A percentile compares a stretch with the other conserved stretches of the same genome.
These are phyloP conservation scores for Dioscorea cayenensis DNA, from an alignment of 116 monocot species.

Conservation along the genomic window DNA sequence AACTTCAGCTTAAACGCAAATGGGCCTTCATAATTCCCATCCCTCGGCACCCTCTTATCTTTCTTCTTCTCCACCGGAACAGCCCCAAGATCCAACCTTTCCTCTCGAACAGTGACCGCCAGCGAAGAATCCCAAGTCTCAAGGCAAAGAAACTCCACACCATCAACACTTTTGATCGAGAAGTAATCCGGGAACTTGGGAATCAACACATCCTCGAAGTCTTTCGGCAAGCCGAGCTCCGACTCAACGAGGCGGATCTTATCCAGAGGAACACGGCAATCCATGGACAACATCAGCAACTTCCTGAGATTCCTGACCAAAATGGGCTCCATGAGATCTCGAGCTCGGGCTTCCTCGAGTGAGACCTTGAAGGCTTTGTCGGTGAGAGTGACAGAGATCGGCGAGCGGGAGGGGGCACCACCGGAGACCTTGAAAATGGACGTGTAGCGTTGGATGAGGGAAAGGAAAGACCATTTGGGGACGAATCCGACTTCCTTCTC, in stretches of 20 bases:
- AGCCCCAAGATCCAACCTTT: slow-evolving; percentile 39
- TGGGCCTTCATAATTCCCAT: slow-evolving; percentile 61
- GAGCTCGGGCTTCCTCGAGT: slow-evolving; percentile 29
- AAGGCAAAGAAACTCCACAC: slow-evolving; percentile 52
- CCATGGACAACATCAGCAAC: slow-evolving; percentile 88
- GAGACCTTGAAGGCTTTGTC: slow-evolving; percentile 44
- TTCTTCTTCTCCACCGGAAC: neutral
- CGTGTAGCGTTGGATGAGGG: slow-evolving; percentile 65
- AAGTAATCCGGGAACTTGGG: slow-evolving; percentile 58
- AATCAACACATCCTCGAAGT: slow-evolving; percentile 46
- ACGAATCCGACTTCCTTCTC: slow-evolving; percentile 91
- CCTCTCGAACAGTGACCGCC: slow-evolving; percentile 71
- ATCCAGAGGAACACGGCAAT: slow-evolving; percentile 72
- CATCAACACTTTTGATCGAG: slow-evolving; percentile 29
- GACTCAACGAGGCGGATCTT: slow-evolving; percentile 57
- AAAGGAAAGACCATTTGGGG: slow-evolving; percentile 74
- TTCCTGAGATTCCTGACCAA: slow-evolving; percentile 60
- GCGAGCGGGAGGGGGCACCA: slow-evolving; percentile 31
- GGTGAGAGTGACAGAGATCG: slow-evolving; percentile 67
- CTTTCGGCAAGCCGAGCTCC: slow-evolving; percentile 57
- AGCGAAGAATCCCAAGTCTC: slow-evolving; percentile 88
- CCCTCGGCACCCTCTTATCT: slow-evolving; percentile 20
- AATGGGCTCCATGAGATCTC: slow-evolving; percentile 71
- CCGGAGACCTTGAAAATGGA: slow-evolving; percentile 71
- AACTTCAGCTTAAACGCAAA: slow-evolving; percentile 68